phyloP scores from a whole-genome alignment of 176 grass and related monocot genomes.

The Chloris gayana region DNA sequence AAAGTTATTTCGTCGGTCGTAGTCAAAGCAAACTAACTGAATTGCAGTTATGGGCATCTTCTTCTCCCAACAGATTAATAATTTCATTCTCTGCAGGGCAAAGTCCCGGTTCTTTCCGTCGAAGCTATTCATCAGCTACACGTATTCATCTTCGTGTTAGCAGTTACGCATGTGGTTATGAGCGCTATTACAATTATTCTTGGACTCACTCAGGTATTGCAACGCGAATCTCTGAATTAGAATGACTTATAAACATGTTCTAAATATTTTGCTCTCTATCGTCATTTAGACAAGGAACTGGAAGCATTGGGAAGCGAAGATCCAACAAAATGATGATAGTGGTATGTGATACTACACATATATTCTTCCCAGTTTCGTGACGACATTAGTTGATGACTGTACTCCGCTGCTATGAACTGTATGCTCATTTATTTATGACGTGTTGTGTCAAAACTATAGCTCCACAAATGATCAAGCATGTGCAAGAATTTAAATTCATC shows the following conservation, averaged over 20 bases:
- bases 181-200: slow-evolving; percentile 71
- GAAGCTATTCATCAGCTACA: slow-evolving; percentile 84
- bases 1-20: background rate
- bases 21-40: background rate
- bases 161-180: slow-evolving; percentile 74
- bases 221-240: slow-evolving; percentile 25
- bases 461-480: slow-evolving; percentile 53
- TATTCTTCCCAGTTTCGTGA: background rate
- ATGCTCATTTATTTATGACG: background rate
- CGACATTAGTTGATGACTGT: background rate
- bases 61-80: background rate
- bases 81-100: slow-evolving; percentile 42
- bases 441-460: slow-evolving; percentile 37
- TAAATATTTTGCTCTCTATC: background rate
- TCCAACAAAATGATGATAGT: slow-evolving; percentile 39
- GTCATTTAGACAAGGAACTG: slow-evolving; percentile 58
- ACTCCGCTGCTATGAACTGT: background rate
- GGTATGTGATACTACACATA: slow-evolving; percentile 47
- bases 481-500: slow-evolving; percentile 52
- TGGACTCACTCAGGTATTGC: slow-evolving; percentile 61
- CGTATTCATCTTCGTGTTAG: slow-evolving; percentile 89
- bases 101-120: slow-evolving; percentile 68
- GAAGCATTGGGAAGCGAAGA: slow-evolving; percentile 65
- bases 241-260: background rate
- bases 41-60: background rate